These are phyloP conservation scores for Penicillium sumatraense DNA, from an alignment of 2,329 filamentous ascomycete genomes.

Conservation along the genomic window DNA sequence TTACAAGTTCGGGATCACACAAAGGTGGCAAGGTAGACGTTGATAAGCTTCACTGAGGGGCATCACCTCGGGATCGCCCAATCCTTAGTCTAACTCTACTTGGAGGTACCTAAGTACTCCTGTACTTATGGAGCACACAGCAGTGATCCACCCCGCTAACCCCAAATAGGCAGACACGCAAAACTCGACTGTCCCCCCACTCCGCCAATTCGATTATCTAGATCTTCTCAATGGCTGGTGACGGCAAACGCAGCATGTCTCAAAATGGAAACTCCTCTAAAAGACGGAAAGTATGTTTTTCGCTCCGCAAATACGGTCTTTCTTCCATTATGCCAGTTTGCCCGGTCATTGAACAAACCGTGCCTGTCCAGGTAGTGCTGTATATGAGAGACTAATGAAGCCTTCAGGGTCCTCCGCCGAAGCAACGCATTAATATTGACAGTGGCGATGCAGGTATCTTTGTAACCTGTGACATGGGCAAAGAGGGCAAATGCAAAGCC, in stretches of 20 bases:
- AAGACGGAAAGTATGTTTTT: conserved; percentile 37
- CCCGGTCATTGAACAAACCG: background rate
- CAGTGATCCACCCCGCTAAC: conserved; percentile 23
- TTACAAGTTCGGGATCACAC: too few species aligned
- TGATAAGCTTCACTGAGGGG: too few species aligned
- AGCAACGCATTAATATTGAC: conserved; percentile 36
- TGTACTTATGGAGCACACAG: background rate
- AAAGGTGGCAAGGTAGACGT: too few species aligned
- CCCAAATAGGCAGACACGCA: conserved; percentile 26
- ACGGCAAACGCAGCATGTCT: conserved; percentile 39
- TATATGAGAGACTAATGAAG: background rate
- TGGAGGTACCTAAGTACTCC: background rate
- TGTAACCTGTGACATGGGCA: conserved; percentile 65
- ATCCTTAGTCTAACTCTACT: too few species aligned
- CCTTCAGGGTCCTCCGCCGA: background rate
- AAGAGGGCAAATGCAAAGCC: conserved; percentile 62
- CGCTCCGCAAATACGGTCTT: background rate
- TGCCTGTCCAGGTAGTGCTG: background rate
- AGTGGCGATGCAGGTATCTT: conserved; percentile 65
- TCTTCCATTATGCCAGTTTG: background rate
- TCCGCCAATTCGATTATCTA: conserved; percentile 4
- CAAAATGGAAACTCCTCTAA: conserved; percentile 31
- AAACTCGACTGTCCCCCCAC: conserved; percentile 17
- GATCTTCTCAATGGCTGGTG: conserved; percentile 29
- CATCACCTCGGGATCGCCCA: background rate